Percentiles rank a stretch among this genome's conserved stretches.
Conservation (phyloP, 2,329 filamentous ascomycete genomes). For the Orbilia javanica region DNA sequence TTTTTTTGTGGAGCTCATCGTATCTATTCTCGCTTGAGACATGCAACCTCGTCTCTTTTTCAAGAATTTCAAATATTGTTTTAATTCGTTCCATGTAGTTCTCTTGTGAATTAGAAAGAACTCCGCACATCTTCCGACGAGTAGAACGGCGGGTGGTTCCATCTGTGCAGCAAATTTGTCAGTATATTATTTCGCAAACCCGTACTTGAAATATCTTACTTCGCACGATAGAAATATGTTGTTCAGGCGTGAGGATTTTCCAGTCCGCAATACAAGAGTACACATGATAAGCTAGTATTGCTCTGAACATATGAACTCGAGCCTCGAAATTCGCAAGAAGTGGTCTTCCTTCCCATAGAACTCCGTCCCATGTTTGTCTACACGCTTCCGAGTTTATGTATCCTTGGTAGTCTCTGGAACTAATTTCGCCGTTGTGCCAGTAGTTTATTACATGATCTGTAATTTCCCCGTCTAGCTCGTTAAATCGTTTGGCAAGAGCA, state of each 20-base stretch:
- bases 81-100: not conserved
- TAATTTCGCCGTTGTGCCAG: conserved; percentile 32
- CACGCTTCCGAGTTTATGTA: conserved; percentile 17
- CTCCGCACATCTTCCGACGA: not conserved
- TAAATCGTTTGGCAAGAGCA: conserved; percentile 20
- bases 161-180: not conserved
- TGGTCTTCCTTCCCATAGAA: conserved; percentile 23
- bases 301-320: conserved; percentile 33
- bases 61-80: conserved; percentile 13
- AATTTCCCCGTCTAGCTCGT: conserved; percentile 30
- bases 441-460: conserved; percentile 40
- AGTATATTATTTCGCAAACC: not conserved
- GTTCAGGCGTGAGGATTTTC: conserved; percentile 7
- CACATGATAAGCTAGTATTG: conserved; percentile 39
- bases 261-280: conserved; percentile 42
- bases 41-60: conserved; percentile 27
- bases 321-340: conserved; percentile 23
- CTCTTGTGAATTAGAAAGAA: not conserved
- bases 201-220: not conserved
- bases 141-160: not conserved
- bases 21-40: not conserved
- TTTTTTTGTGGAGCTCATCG: conserved; percentile 7
- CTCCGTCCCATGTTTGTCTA: conserved; percentile 9
- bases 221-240: not conserved
- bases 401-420: conserved; percentile 22